Base-by-base conservation (phyloP, 371 early-diverging fungal genomes). In the Apophysomyces trapeziformis region DNA sequence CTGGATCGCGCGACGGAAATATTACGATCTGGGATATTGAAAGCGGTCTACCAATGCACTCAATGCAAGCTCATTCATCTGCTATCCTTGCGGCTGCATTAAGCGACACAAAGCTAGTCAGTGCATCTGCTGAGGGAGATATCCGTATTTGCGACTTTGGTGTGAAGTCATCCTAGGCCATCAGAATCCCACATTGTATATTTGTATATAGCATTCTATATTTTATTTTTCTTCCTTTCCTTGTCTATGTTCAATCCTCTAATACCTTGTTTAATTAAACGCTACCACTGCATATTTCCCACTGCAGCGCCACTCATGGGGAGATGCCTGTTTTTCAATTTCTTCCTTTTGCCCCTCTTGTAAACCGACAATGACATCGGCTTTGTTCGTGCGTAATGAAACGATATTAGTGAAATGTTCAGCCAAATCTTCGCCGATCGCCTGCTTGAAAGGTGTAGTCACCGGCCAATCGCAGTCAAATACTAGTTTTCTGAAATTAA, bases 401-500 rank as follows among this genome's bases (percentile, higher is more conserved):
- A 92, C 85, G 41, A 95, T 78, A 18, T 85, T 81, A 1, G 88
- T 85, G 37, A 90, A 86, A 7, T 79, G 78, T 1, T 70, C 58
- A 41, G 78, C 85, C 54, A 83, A 73, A 38, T 89, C 69, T 3
- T 88, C 84, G 0, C 97, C 97, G 64, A 96, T 89, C 0, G 96
- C 96, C 9, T 87, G 85, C 36, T 58, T 71, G 70, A 98, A 96
- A 2, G 93, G 86, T 2, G 95, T 95, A 0, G 89, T 88, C 0
- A 86, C 78, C 0, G 89, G 87, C 94, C 95, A 97, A 36, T 89
- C 80, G 72, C 92, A 90, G 69, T 96, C 96, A 77, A 93, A 93
- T 5, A 92, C 89, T 16, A 96, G 80, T 73, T 98, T 98, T 64
- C 99, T 87, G 75, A 93, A 98, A 82, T 98, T 98, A 68, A 98